These are phyloP conservation scores for Aureobasidium sp. DNA, from an alignment of 2,329 filamentous ascomycete genomes.

Conservation along the genomic window DNA sequence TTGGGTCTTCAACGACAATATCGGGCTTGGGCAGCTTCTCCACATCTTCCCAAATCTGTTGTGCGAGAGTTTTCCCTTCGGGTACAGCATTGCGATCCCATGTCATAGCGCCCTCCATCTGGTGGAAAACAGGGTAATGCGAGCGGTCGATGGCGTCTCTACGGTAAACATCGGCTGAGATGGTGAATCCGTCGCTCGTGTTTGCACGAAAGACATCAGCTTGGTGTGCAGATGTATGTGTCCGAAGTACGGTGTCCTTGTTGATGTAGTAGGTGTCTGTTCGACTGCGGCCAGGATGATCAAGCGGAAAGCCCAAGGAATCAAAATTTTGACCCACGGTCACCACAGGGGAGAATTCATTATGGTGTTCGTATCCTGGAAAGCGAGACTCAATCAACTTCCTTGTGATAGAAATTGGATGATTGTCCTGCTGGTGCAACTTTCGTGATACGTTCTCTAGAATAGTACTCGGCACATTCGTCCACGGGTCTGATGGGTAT, in stretches of 20 bases:
- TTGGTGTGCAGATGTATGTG: conserved; percentile 93
- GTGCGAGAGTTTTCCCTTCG: conserved; percentile 47
- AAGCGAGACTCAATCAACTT: conserved; percentile 90
- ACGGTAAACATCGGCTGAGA: conserved; percentile 91
- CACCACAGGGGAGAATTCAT: conserved; percentile 74
- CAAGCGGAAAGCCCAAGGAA: conserved; percentile 80
- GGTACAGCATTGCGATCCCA: conserved; percentile 67
- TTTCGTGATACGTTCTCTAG: conserved; percentile 65
- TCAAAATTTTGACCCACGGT: conserved; percentile 87
- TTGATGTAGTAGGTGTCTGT: conserved; percentile 98
- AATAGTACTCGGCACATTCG: conserved; percentile 74
- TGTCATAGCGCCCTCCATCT: conserved; percentile 91
- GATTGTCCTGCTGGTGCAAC: conserved; percentile 85
- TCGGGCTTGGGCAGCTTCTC: conserved; percentile 64
- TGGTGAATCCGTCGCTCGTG: conserved; percentile 71
- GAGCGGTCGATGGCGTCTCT: conserved; percentile 90
- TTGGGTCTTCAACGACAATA: conserved; percentile 75
- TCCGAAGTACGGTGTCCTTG: conserved; percentile 72
- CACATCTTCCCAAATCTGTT: conserved; percentile 64
- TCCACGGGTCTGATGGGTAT: conserved; percentile 71
- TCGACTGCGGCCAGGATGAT: conserved; percentile 79
- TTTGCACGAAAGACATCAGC: conserved; percentile 70
- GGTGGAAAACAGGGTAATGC: conserved; percentile 96
- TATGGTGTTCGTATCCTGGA: conserved; percentile 69
- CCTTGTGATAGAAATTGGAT: conserved; percentile 84